A percentile compares a stretch with the other conserved stretches of the same genome.
Conservation (phyloP, 2,329 filamentous ascomycete species). For the Aureobasidium sp. region DNA sequence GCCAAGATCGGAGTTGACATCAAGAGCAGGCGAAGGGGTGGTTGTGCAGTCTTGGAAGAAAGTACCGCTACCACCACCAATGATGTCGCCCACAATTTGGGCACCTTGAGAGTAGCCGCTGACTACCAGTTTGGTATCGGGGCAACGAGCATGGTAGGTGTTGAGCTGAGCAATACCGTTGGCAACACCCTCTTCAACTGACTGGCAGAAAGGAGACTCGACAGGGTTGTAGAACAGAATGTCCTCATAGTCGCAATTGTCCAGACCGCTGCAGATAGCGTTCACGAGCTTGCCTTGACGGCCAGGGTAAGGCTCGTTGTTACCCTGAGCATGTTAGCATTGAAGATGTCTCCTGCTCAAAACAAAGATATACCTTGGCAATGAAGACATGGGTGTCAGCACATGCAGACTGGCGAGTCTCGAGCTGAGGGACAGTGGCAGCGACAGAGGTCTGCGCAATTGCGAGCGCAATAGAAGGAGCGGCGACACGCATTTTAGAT, state of each 20-base stretch:
- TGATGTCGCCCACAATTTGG: constrained; percentile 21
- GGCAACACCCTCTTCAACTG: constrained; percentile 19
- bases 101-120: constrained; percentile 39
- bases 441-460: constrained; percentile 1
- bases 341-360: no score
- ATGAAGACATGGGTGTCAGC: constrained; percentile 23
- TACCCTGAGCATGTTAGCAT: constrained; percentile 21
- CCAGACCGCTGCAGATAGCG: constrained; percentile 27
- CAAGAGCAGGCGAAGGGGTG: constrained; percentile 21
- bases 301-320: constrained; percentile 33
- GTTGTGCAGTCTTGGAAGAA: constrained; percentile 32
- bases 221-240: constrained; percentile 22
- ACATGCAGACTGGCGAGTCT: constrained; percentile 15
- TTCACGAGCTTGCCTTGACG: constrained; percentile 29
- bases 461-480: constrained; percentile 1
- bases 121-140: constrained; percentile 36
- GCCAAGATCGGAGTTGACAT: constrained; percentile 16
- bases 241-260: constrained; percentile 29
- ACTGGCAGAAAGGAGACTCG: constrained; percentile 20
- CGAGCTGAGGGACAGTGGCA: not conserved
- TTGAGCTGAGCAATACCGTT: constrained; percentile 23
- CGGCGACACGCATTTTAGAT: constrained; percentile 7
- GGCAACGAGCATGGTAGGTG: constrained; percentile 35
- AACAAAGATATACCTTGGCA: constrained; percentile 17
- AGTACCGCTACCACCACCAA: constrained; percentile 26